phyloP scores from a whole-genome alignment of 2,329 filamentous ascomycete genomes.

The Tolypocladium ophioglossoides region DNA sequence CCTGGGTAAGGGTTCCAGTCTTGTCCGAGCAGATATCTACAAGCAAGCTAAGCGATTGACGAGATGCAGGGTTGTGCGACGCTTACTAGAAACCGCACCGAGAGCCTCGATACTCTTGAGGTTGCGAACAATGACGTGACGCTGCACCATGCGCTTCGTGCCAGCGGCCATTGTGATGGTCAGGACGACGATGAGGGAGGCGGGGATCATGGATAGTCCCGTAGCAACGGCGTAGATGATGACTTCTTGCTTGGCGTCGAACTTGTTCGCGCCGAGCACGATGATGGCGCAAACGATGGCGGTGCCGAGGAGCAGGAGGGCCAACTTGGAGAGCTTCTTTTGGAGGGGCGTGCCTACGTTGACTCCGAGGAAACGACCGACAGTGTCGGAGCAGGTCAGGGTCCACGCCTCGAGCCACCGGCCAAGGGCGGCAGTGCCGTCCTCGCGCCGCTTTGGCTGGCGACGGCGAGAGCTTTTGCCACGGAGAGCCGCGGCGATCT shows the following conservation, averaged over 20 bases:
- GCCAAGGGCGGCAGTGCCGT: slow-evolving; percentile 22
- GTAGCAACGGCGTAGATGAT: slow-evolving; percentile 34
- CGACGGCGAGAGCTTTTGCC: slow-evolving; percentile 23
- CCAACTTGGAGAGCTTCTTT: slow-evolving; percentile 58
- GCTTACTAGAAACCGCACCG: slow-evolving; percentile 38
- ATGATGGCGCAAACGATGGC: slow-evolving; percentile 36
- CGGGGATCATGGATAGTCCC: slow-evolving; percentile 39
- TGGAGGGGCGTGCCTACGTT: slow-evolving; percentile 57
- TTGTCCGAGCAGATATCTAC: slow-evolving; percentile 45
- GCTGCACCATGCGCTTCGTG: slow-evolving; percentile 42
- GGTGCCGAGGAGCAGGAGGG: slow-evolving; percentile 54
- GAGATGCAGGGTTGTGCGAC: slow-evolving; percentile 1
- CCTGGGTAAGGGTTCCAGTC: slow-evolving; percentile 42
- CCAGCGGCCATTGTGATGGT: slow-evolving; percentile 50
- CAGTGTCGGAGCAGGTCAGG: slow-evolving; percentile 23
- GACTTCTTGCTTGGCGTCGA: slow-evolving; percentile 25
- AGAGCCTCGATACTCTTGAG: slow-evolving; percentile 41
- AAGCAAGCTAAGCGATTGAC: slow-evolving; percentile 11
- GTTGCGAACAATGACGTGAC: slow-evolving; percentile 42
- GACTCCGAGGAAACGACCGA: slow-evolving; percentile 36
- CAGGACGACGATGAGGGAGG: slow-evolving; percentile 38
- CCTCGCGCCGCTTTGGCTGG: slow-evolving; percentile 31
- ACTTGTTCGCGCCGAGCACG: slow-evolving; percentile 31
- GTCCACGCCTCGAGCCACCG: slow-evolving; percentile 25
- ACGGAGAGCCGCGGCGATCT: slow-evolving; percentile 41